Base-by-base conservation (phyloP, 2,329 filamentous ascomycete genomes). In the Chalaropsis thielavioides region DNA sequence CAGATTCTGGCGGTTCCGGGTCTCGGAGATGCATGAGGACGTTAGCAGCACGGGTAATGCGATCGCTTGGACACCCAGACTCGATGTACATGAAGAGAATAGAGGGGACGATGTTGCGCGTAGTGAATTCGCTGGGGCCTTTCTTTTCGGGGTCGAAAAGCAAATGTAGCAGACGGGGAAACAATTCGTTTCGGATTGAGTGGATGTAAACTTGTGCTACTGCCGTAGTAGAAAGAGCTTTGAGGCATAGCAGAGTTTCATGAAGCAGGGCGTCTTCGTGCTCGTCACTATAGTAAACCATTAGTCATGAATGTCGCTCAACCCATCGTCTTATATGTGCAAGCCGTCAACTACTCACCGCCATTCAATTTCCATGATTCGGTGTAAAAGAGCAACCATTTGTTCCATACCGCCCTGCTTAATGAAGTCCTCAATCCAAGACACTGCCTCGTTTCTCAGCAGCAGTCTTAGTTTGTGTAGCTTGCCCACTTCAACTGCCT, bases 91-190 rank as follows among this genome's bases (percentile, higher is more conserved):
- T 92, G 72, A 96, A 92, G 27, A 99, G 78, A 6, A 97, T 81
- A 61, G 89, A 94, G 44, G 92, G 89, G 72, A 97, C 88, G 70
- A 97, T 90, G 70, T 87, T 88, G 64, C 94, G 86, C 13, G 94
- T 97, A 3, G 89, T 94, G 74, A 96, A 99, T 74, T 99, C 94
- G 77, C 90, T 95, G 0, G 94, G 94, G 0, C 94, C 94, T 74
- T 97, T 97, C 78, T 92, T 95, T 73, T 97, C 92, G n/a, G 95
- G 90, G 71, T 96, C 92, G 71, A 97, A 97, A 49, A 97, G 80
- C 87, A 97, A 91, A 66, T 83, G 83, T 59, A 97, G 76, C 59
- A 99, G 78, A 31, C 89, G 89, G 1, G 92, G 90, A 71, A 97
- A 96, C 8, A 99, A 80, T 0, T 87, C 86, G 5, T 80, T 78